A percentile compares a stretch with the other conserved stretches of the same genome.
Evolutionary conservation across 305 asterid species (phyloP).

Genomic region (Fraxinus baroniana): DNA sequence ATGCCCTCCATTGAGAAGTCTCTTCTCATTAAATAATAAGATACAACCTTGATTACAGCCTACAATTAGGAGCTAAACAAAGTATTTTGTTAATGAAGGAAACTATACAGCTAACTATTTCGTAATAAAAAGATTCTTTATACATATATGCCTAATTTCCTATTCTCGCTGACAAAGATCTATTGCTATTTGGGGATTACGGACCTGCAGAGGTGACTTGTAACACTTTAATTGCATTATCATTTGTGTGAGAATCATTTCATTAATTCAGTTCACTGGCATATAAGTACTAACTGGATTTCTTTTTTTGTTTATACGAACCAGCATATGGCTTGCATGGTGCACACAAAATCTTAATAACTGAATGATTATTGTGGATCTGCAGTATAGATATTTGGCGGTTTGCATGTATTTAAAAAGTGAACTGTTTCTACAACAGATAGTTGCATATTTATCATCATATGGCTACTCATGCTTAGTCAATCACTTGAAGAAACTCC

Average conservation of each 20-base stretch:
- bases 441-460: slow-evolving; percentile 1
- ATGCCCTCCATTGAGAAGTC: neutral
- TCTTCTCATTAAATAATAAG: neutral
- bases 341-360: neutral
- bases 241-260: slow-evolving; percentile 6
- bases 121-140: neutral
- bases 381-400: slow-evolving; percentile 9
- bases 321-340: slow-evolving; percentile 8
- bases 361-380: slow-evolving; percentile 1
- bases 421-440: neutral
- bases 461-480: slow-evolving; percentile 1
- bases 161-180: neutral
- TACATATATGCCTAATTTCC: neutral
- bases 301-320: neutral
- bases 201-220: slow-evolving; percentile 4
- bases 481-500: neutral
- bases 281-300: neutral
- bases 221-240: slow-evolving; percentile 5
- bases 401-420: neutral
- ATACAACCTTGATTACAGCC: neutral
- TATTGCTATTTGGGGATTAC: slow-evolving; percentile 2
- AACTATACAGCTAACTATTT: neutral
- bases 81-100: neutral
- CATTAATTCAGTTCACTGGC: slow-evolving; percentile 18
- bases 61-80: neutral